Evolutionary conservation across 2,329 filamentous ascomycete species (phyloP), one percentile per base, ranked within the genome.

Genomic region (Sphaerulina populicola): DNA sequence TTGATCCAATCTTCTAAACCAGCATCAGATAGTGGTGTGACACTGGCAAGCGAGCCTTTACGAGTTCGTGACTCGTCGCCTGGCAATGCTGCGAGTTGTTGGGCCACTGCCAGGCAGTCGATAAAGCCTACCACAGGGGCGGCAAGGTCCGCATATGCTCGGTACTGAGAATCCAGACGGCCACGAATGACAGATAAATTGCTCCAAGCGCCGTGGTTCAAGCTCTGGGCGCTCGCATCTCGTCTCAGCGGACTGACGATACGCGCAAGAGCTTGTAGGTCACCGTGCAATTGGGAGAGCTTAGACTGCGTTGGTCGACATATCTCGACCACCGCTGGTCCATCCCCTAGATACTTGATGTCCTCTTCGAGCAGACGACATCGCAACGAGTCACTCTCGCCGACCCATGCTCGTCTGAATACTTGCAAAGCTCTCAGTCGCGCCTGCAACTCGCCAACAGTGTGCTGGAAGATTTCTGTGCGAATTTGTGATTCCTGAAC

Each of bases 71-170:
- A 14, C 7, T 51, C 33, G 18, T 18, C 14, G 18, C 4, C 5
- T 40, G 35, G 8, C 44, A 47, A 43, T 40, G 37, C 14, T 3
- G 53, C 43, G 2, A 66, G 51, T 23, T 53, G 39, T 12, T 55
- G 54, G 6, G 57, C 54, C 5, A 64, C 49, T 7, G 59, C 80
- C 8, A 97, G 72, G 59, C 87, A 87, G 52, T 85, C 81, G 39
- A 97, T 73, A 57, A 96, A 85, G 47, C 85, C 87, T 40, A 88
- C 76, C 9, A 88, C 77, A 3, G 88, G 90, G 40, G 79, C 75
- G 0, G 85, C 86, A 60, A 97, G 80, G 64, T 98, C 93, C 54
- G 88, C 86, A 62, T 96, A 97, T 11, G 82, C 81, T 36, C 82
- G 78, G 64, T 89, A 94, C 33, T 81, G 77, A 29, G 79, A 74